Evolutionary conservation across 805 yeast species (phyloP), one percentile per base, ranked within the genome.

Genomic region (Cyberlindnera misumaiensis): DNA sequence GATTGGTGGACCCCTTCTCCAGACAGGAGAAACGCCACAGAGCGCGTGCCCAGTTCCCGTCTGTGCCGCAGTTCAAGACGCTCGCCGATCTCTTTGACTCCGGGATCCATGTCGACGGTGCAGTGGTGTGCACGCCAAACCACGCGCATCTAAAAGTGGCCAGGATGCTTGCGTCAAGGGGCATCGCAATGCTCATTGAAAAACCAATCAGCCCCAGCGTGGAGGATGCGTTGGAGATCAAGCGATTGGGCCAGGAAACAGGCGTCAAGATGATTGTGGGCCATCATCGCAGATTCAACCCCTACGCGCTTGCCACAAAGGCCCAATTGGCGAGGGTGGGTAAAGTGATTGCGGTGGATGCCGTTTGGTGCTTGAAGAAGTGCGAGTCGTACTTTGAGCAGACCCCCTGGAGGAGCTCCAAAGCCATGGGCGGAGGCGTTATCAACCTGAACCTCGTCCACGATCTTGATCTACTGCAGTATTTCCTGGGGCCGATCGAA

Each of bases 61-160:
- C 32, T 5, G 35, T 45, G 1, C 36, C 33, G 6, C 33, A 36
- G 6, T 47, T 40, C 39, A 35, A 28, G 14, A 40, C 45, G 3
- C 29, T 44, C 5, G 14, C 22, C 2, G 46, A 41, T 13, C 38
- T 43, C 29, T 11, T 45, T 4, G 20, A 22, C 11, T 20, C 34
- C 5, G 35, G 35, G 17, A 16, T 28, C 8, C 35, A 24, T 11
- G 36, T 40, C 3, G 51, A 47, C 28, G 51, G 46, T 20, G 51
- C 51, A 12, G 36, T 44, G 18, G 51, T 47, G 18, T 47, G 51
- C 20, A 47, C 51, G 11, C 51, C 51, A 8, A 47, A 47, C 42
- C 42, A 41, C n/a, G 38, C 48, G 10, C 51, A 47, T 29, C 41
- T 37, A 33, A 4, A 5, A 3, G 51, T 47, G 10, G 35, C 41